A percentile compares a stretch with the other conserved stretches of the same genome.
These are phyloP conservation scores for Colletotrichum cuscutae DNA, from an alignment of 2,329 filamentous ascomycete genomes.

Conservation along the genomic window DNA sequence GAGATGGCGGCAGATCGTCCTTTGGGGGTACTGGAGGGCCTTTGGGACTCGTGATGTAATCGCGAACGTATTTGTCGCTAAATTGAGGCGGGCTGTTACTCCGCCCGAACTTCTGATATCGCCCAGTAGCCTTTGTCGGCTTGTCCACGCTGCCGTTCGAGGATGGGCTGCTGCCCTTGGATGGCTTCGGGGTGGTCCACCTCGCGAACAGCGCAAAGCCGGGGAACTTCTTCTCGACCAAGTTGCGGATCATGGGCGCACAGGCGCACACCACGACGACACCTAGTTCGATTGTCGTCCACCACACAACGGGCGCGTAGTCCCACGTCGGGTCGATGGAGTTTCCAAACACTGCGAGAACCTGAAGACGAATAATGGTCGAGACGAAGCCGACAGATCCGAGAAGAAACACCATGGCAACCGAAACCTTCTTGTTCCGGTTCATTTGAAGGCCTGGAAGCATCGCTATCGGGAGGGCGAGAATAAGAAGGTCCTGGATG, in stretches of 20 bases:
- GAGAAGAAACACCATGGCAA: conserved; percentile 34
- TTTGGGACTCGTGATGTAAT: background rate
- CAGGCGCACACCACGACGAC: conserved; percentile 40
- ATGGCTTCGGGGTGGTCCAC: conserved; percentile 13
- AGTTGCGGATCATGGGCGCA: conserved; percentile 37
- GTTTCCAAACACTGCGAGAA: conserved; percentile 31
- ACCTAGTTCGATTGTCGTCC: conserved; percentile 39
- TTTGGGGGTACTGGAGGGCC: background rate
- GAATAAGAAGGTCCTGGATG: conserved; percentile 61
- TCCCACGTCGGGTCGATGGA: conserved; percentile 35
- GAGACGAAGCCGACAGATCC: conserved; percentile 36
- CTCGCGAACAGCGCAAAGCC: background rate
- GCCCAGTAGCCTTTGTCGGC: background rate
- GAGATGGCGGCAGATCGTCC: background rate
- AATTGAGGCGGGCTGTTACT: conserved; percentile 17
- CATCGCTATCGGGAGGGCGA: conserved; percentile 63
- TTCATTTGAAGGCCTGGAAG: conserved; percentile 67
- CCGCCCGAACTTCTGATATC: conserved; percentile 17
- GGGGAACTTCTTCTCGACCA: conserved; percentile 30
- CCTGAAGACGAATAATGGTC: conserved; percentile 36
- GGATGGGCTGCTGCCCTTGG: conserved; percentile 1
- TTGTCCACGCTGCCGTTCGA: conserved; percentile 13
- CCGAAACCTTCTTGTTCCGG: conserved; percentile 53
- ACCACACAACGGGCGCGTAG: conserved; percentile 38
- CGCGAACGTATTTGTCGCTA: conserved; percentile 26